Evolutionary conservation across 192 early-diverging fungal species (phyloP).

Genomic region (Linnemannia hyalina): DNA sequence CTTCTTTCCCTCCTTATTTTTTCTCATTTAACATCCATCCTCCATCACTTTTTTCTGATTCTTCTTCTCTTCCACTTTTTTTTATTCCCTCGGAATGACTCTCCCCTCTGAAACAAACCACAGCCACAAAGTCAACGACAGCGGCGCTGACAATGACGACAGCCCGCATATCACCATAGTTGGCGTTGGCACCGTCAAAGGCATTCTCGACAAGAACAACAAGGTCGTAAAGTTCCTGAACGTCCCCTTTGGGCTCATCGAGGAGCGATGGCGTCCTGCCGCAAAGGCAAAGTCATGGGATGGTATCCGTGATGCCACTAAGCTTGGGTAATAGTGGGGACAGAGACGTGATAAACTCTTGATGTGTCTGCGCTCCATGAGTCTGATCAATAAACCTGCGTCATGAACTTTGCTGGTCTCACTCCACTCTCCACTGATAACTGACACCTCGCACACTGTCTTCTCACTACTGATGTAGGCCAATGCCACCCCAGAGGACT

Average conservation of each 20-base stretch:
- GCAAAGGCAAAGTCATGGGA: conserved; percentile 31
- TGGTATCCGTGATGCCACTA: conserved; percentile 37
- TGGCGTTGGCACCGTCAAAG: background rate
- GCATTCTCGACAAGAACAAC: background rate
- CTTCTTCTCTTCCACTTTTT: background rate
- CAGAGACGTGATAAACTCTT: background rate
- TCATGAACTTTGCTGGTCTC: background rate
- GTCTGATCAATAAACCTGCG: background rate
- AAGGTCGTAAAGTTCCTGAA: conserved; percentile 44
- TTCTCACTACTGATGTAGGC: background rate
- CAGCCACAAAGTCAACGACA: background rate
- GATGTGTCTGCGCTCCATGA: background rate
- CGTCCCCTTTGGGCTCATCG: conserved; percentile 50
- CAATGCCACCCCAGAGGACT: conserved; percentile 34
- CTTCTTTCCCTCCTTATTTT: background rate
- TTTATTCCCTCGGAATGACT: background rate
- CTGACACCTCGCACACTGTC: background rate
- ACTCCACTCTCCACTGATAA: background rate
- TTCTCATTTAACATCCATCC: background rate
- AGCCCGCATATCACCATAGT: background rate
- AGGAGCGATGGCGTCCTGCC: conserved; percentile 48
- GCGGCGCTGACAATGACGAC: background rate
- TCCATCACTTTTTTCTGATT: background rate
- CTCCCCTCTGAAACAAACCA: background rate
- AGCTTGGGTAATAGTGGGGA: conserved; percentile 13